Evolutionary conservation across 805 yeast species (phyloP), one percentile per base, ranked within the genome.

Genomic region (Starmerella lactis-condensi): DNA sequence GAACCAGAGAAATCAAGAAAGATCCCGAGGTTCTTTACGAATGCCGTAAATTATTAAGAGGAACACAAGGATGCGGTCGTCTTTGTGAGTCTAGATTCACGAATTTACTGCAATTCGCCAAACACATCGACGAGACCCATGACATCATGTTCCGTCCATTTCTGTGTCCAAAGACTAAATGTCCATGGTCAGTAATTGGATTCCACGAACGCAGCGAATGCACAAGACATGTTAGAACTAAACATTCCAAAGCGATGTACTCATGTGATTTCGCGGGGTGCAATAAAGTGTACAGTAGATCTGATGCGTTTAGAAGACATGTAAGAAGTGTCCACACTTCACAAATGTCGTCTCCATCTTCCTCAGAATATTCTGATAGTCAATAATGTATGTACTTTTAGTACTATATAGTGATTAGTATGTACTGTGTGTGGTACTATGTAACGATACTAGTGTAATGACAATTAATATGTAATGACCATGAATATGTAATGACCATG

Each of bases 121-220:
- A 30, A 18, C 41, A 41, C 20, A 32, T 36, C 17, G 44, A 34
- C 33, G 22, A 17, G 23, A 17, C 10, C 27, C 43, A 39, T 32
- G 35, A 38, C 29, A 10, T 10, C n/a, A 28, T 16, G 19, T 39
- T 39, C 32, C 38, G 43, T 14, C 43, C 43, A 5, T 39, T 27
- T 21, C 19, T 38, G 22, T 39, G 43, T 15, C 43, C 43, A 17
- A 9, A 30, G 14, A 27, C 17, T 22, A 25, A 30, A 10, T 39
- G 43, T 28, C 43, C 43, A 7, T 39, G 43, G 43, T 34, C 36
- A 3, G 29, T 37, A 15, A 35, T 39, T 16, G 43, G 43, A 8
- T 39, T 39, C 26, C 43, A 39, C 32, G 43, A 39, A 28, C 42
- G 43, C 28, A 39, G 43, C 27, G 43, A 39, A 17, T 39, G 43